Conservation (phyloP, 2,329 filamentous ascomycete species). For the Ceratocystis colombiana region DNA sequence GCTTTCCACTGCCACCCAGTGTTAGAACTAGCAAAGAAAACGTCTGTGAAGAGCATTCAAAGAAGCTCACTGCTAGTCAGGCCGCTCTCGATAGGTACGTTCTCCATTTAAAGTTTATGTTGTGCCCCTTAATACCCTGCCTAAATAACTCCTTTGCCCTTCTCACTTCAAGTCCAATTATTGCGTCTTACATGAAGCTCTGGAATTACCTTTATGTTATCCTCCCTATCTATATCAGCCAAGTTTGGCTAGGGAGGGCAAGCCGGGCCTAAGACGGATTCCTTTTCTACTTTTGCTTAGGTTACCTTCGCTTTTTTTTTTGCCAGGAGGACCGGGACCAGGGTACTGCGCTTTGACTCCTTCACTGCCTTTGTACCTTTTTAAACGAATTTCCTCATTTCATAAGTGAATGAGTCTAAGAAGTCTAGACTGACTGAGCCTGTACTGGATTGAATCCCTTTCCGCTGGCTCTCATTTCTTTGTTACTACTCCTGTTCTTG, state of each 20-base stretch:
- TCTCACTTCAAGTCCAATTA: not conserved
- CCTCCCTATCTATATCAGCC: not conserved
- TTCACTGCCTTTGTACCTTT: conserved; percentile 13
- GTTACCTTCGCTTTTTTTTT: not conserved
- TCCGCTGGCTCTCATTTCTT: not conserved
- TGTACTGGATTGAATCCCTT: not conserved
- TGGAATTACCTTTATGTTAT: conserved; percentile 3
- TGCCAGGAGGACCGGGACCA: not conserved
- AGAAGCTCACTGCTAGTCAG: not conserved
- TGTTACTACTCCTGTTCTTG: not conserved
- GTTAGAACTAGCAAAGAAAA: not conserved
- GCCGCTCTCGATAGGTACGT: not conserved
- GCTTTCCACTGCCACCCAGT: conserved; percentile 17
- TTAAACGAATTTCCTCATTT: conserved; percentile 13
- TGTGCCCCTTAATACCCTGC: not conserved
- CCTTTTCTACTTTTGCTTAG: not conserved
- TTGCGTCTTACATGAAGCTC: not conserved
- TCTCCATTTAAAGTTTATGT: conserved; percentile 14
- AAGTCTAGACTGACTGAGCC: conserved; percentile 10
- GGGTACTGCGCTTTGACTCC: conserved; percentile 21
- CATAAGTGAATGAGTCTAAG: conserved; percentile 4
- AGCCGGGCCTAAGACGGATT: not conserved
- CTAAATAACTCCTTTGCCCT: conserved; percentile 1
- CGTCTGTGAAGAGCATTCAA: conserved; percentile 6
- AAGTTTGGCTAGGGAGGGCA: not conserved